Evolutionary conservation across 106 monocot genomes (phyloP).

Genomic region (Platanthera guangdongensis): DNA sequence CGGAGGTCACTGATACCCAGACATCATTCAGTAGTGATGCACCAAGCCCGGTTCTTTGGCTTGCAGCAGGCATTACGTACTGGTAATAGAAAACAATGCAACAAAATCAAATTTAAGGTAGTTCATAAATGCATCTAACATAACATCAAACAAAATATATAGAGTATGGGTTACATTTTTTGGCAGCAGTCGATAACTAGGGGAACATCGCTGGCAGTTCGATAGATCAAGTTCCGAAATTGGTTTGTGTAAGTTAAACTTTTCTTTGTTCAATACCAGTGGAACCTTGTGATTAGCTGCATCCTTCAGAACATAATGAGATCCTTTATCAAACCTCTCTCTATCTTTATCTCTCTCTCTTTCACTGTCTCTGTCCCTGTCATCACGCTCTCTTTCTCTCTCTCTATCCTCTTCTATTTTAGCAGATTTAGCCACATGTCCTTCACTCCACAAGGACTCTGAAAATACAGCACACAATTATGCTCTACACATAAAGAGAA

Average conservation of each 20-base stretch:
- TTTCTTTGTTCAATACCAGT: constrained; percentile 56
- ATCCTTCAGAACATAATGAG: constrained; percentile 39
- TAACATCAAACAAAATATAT: background rate
- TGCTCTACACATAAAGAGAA: background rate
- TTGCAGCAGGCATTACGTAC: constrained; percentile 79
- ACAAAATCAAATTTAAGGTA: constrained; percentile 7
- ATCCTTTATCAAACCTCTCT: constrained; percentile 45
- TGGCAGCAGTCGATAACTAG: constrained; percentile 91
- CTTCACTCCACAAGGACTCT: constrained; percentile 44
- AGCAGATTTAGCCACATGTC: constrained; percentile 33
- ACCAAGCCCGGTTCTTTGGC: constrained; percentile 74
- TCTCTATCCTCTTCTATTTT: constrained; percentile 72
- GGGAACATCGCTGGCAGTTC: constrained; percentile 70
- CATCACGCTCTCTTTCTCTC: constrained; percentile 59
- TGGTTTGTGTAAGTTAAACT: constrained; percentile 67
- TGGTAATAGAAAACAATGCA: constrained; percentile 21
- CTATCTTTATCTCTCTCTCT: constrained; percentile 65
- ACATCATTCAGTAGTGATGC: constrained; percentile 70
- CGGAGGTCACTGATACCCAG: constrained; percentile 96
- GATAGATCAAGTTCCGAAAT: constrained; percentile 92
- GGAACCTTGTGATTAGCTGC: constrained; percentile 40
- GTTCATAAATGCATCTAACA: background rate
- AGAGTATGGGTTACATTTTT: constrained; percentile 52
- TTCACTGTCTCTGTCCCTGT: constrained; percentile 61
- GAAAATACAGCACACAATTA: constrained; percentile 8